phyloP scores from a whole-genome alignment of 305 asterid species.

The Fraxinus angustifolia region DNA sequence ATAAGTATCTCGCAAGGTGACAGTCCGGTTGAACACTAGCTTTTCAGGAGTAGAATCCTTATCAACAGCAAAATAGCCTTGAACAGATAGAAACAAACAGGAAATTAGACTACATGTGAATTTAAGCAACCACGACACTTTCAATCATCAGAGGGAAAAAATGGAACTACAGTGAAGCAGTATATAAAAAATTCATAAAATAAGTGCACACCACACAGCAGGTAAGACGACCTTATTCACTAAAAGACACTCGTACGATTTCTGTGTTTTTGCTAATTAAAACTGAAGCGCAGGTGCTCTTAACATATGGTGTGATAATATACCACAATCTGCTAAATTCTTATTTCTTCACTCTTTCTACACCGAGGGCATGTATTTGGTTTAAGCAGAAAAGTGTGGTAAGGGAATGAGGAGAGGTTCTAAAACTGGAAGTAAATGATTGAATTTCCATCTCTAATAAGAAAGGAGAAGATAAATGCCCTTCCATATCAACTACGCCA shows the following conservation, averaged over 20 bases:
- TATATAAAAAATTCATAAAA: background rate
- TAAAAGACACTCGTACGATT: background rate
- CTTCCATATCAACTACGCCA: background rate
- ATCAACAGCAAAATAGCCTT: conserved; percentile 76
- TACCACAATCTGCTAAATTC: background rate
- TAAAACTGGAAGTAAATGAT: background rate
- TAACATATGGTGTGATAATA: background rate
- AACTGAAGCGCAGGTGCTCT: background rate
- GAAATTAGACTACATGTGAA: background rate
- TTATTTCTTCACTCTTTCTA: background rate
- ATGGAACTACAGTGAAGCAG: background rate
- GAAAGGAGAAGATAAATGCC: background rate
- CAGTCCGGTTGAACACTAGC: conserved; percentile 72
- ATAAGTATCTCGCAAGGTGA: conserved; percentile 69
- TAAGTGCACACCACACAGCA: background rate
- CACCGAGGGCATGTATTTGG: background rate
- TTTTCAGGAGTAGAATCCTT: conserved; percentile 65
- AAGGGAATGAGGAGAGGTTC: background rate
- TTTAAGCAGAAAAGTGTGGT: background rate
- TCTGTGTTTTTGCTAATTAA: background rate
- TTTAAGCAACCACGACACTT: background rate
- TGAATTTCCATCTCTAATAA: background rate
- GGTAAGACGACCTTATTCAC: background rate
- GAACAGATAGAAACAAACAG: conserved; percentile 6
- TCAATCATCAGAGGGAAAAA: background rate